Percentiles rank a stretch among this genome's conserved stretches.
These are phyloP conservation scores for Aspergillus hortae DNA, from an alignment of 2,329 filamentous ascomycete species.

Conservation along the genomic window DNA sequence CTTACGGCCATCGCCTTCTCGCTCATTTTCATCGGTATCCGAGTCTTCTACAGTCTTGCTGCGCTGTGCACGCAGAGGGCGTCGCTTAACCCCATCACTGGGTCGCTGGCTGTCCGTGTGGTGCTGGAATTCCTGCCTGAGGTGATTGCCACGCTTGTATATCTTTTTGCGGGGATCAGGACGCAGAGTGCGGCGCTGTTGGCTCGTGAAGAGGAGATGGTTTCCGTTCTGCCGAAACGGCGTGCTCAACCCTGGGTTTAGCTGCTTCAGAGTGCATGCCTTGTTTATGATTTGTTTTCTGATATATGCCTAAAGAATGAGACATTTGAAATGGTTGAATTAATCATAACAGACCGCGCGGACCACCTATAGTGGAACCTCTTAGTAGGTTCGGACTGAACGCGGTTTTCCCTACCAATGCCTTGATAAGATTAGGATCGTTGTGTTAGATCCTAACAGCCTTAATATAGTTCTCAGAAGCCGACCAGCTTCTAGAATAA, in stretches of 20 bases:
- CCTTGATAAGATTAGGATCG: no score
- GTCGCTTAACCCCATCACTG: constrained; percentile 19
- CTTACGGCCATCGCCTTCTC: background rate
- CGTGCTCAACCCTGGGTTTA: constrained; percentile 1
- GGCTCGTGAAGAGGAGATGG: background rate
- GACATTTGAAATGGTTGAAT: background rate
- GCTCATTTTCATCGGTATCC: constrained; percentile 21
- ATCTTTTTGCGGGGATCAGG: constrained; percentile 18
- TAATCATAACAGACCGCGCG: background rate
- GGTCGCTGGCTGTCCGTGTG: constrained; percentile 18
- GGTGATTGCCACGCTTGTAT: constrained; percentile 15
- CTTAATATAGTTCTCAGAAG: no score
- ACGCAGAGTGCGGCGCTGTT: constrained; percentile 14
- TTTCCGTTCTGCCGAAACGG: background rate
- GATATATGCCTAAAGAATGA: background rate
- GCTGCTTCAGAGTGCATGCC: background rate
- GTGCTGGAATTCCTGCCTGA: constrained; percentile 27
- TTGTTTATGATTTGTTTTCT: background rate
- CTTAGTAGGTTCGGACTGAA: no score
- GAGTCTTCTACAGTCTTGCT: constrained; percentile 22
- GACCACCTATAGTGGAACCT: no score
- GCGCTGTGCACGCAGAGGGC: constrained; percentile 16
- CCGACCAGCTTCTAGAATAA: no score
- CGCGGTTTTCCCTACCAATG: no score
- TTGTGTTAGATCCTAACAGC: no score